Base-by-base conservation (phyloP, 1,284 basidiomycete genomes). In the Amylostereum chailletii region DNA sequence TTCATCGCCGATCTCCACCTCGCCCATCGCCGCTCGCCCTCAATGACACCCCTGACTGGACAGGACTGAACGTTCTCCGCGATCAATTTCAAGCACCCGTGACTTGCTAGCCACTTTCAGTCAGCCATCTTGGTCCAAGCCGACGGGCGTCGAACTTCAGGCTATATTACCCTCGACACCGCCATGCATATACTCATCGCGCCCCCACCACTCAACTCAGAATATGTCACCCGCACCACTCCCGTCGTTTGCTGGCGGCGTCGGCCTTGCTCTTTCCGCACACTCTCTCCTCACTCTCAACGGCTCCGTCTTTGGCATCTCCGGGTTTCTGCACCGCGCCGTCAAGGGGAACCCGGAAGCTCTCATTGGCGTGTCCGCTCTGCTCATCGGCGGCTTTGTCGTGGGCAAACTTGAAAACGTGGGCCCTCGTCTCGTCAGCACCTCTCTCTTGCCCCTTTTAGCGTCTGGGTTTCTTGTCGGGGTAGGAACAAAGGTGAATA, bases 381-480 rank as follows among this genome's bases (percentile, higher is more conserved):
- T 77, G 48, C 47, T 79, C 48, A 58, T 73, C 34, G 72, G 75
- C 38, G 81, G 79, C 27, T 53, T 66, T 11, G 51, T 69, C 37
- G 60, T 71, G n/a, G 71, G 71, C 0, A 51, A 61, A 30, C 41
- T 70, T 46, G 68, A 72, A 42, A 54, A 66, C 38, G 49, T 56
- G 41, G 67, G 64, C 11, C 60, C 67, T 1, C 53, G 55, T 9
- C 51, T 60, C 4, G 47, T 66, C 27, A 57, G 57, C 8, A 45
- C 65, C 8, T 51, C 63, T 9, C 50, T 66, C 41, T 55, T 60
- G 29, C 62, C 66, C 33, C 53, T 76, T 31, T 56, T 72, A 0
- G 40, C 76, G 2, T 77, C 81, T 5, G 83, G 84, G 1, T 60
- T 79, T 6, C 65, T 85, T 5, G 79, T 83, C 8, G 84, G 84